Conservation (phyloP, 2,329 filamentous ascomycete species). For the Colletotrichum sp. region DNA sequence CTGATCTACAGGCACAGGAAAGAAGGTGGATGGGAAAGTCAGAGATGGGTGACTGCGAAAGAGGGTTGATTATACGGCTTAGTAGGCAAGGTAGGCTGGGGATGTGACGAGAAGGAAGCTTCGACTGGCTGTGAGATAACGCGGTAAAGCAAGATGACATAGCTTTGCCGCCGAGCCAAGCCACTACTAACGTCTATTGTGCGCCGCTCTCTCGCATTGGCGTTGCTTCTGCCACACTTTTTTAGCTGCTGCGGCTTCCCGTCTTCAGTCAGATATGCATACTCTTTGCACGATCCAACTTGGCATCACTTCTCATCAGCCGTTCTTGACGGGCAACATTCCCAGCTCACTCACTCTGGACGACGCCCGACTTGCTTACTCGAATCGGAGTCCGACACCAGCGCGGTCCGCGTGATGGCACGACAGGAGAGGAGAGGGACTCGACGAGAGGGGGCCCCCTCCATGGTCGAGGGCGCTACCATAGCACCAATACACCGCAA, state of each 20-base stretch:
- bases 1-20: conserved; percentile 4
- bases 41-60: background rate
- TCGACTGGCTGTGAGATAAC: background rate
- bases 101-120: background rate
- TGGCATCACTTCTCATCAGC: background rate
- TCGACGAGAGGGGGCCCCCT: background rate
- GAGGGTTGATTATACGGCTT: background rate
- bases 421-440: background rate
- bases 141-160: conserved; percentile 1
- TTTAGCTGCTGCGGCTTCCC: conserved; percentile 3
- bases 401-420: background rate
- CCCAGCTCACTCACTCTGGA: background rate
- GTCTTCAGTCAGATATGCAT: conserved; percentile 2
- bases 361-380: conserved; percentile 5
- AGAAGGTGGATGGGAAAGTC: background rate
- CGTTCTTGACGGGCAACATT: background rate
- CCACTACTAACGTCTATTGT: background rate
- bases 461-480: background rate
- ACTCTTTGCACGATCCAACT: background rate
- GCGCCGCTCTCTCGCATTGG: background rate
- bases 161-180: background rate
- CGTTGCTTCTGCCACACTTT: background rate
- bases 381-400: background rate
- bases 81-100: background rate
- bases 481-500: background rate